Conservation (phyloP, 768 basidiomycete genomes). For the Rhizopogon vesiculosus region DNA sequence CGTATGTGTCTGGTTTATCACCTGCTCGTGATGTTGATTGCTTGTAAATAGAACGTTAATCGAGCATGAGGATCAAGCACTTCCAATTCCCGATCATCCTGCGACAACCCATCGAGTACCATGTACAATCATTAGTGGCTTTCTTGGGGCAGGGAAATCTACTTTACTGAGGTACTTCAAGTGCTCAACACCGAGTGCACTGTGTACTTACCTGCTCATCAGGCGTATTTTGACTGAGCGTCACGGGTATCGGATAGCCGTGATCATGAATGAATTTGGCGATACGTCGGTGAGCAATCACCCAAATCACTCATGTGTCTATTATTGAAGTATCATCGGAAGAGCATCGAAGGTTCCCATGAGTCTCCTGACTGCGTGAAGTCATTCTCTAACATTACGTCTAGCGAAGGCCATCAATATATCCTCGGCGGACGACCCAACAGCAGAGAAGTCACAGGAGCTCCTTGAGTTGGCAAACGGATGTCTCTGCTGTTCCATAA, state of each 20-base stretch:
- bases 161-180: constrained; percentile 75
- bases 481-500: constrained; percentile 97
- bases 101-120: constrained; percentile 50
- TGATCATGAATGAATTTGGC: constrained; percentile 98
- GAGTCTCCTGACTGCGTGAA: background rate
- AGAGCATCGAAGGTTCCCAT: constrained; percentile 88
- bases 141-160: constrained; percentile 92
- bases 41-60: constrained; percentile 25
- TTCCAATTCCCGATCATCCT: background rate
- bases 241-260: constrained; percentile 94
- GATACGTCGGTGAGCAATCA: constrained; percentile 73
- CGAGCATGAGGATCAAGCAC: constrained; percentile 15
- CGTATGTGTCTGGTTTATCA: constrained; percentile 33
- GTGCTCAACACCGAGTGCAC: background rate
- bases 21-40: background rate
- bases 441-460: constrained; percentile 68
- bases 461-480: constrained; percentile 94
- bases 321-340: constrained; percentile 12
- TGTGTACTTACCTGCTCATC: background rate
- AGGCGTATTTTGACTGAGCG: constrained; percentile 88
- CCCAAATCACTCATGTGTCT: background rate
- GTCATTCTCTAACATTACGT: constrained; percentile 1
- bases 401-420: constrained; percentile 86
- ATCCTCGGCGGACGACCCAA: constrained; percentile 57
- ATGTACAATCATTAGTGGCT: constrained; percentile 92